Percentiles rank a stretch among this genome's conserved stretches.
Conservation (phyloP, 2,329 filamentous ascomycete genomes). For the Cercospora sp. region DNA sequence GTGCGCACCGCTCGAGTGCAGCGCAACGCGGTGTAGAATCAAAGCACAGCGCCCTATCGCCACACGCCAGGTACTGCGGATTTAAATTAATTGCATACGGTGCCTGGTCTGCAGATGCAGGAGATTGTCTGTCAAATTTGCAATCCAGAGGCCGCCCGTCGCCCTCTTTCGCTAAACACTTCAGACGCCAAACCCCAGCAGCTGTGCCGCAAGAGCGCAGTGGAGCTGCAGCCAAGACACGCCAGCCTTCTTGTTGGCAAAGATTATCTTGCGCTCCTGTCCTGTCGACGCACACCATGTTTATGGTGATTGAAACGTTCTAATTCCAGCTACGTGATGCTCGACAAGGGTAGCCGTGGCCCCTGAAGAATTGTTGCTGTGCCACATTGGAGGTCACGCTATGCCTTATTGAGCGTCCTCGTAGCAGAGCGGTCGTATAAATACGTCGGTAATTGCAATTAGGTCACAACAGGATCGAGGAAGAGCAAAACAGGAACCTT, state of each 20-base stretch:
- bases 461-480: background rate
- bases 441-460: background rate
- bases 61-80: background rate
- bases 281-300: background rate
- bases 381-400: background rate
- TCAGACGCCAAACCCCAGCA: background rate
- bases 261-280: background rate
- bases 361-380: background rate
- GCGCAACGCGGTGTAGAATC: background rate
- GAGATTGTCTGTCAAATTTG: background rate
- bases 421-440: background rate
- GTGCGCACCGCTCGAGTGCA: background rate
- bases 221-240: background rate
- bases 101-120: background rate
- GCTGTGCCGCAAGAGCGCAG: background rate
- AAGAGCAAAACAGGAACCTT: background rate
- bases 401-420: background rate
- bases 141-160: background rate
- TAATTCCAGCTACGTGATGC: background rate
- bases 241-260: background rate
- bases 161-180: background rate
- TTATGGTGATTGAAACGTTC: background rate
- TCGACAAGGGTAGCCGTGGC: background rate
- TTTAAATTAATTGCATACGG: background rate
- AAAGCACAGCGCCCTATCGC: background rate